Evolutionary conservation across 805 yeast species (phyloP), one percentile per base, ranked within the genome.

Genomic region (Ogataea parapolymorpha): DNA sequence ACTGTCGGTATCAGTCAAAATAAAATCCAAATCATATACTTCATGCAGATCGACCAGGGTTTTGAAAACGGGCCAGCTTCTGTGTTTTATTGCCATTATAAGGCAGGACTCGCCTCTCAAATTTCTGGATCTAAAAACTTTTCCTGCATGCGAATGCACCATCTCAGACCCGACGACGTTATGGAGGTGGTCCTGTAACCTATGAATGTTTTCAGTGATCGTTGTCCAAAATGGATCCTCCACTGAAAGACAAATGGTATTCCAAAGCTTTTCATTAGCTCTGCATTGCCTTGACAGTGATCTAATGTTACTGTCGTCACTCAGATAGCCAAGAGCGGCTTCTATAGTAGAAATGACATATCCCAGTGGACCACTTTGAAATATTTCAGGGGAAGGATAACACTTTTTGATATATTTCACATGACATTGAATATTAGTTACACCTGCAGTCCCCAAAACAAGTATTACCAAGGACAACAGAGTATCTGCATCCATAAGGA

Each of bases 261-360:
- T 51, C 82, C 89, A 82, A 27, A 82, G 64, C n/a, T 57, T 55
- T 31, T 59, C 58, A 58, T 86, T 87, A 2, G 54, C 55, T 2
- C 55, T 56, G 0, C 90, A 77, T 9, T 66, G 55, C 1, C 51
- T 44, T 3, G 63, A 53, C 35, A 83, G 59, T 3, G 60, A 56
- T 2, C 62, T 62, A 7, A 64, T 33, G 34, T 71, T 72, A 9
- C 56, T 59, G 5, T 46, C 39, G 22, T 20, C 22, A 20, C 9
- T 20, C n/a, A 88, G 66, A 54, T 83, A 91, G 41, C 66, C 77
- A 7, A 87, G 54, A 0, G 86, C 95, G 0, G 89, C 95, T 52
- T 89, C 95, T 32, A 89, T 67, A 5, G 95, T 87, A 32, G 95
- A 82, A 11, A 88, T 50, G 1, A 89, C 81, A 58, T 91, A 91